Base-by-base conservation (phyloP, 1,139 yeast genomes). In the Lipomyces yarrowii region DNA sequence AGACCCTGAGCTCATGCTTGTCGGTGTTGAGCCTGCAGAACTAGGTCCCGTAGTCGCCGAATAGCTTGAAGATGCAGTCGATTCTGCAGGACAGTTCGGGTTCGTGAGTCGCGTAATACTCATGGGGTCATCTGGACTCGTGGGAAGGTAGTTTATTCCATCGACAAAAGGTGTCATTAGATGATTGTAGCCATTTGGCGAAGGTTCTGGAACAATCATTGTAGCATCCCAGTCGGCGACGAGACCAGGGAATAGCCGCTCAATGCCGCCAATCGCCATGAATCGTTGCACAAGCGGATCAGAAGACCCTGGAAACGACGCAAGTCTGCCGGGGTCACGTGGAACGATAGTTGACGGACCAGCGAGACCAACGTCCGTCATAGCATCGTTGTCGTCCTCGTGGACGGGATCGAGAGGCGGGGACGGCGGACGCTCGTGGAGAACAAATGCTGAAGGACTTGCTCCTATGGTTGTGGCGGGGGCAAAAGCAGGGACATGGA, bases 71-170 rank as follows among this genome's bases (percentile, higher is more conserved):
- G 68, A 62, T 54, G 68, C 53, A 37, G 62, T 52, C 42, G 67
- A 42, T 57, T 62, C 51, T 54, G 55, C 57, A 57, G 61, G 63
- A 64, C 67, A 70, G 30, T 53, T 55, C 37, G 68, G 67, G 53
- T 65, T 65, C 18, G 70, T 69, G 21, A 69, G 65, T 46, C 64
- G 58, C 26, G 71, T 57, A 18, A 69, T 69, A 32, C 66, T 57
- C 71, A 69, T 69, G 13, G 71, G 71, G 52, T 63, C 55, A 37
- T 55, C 35, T 3, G 64, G 51, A 21, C 61, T 62, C 2, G 64
- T 46, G n/a, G 63, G 58, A 5, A 59, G 58, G 15, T 51, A 21
- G 26, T 26, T 54, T 1, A 57, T 59, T 8, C 53, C 62, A 1
- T 42, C 54, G 23, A 48, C 60, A 18, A 32, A 52, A 32, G 11